Evolutionary conservation across 140 eudicot species (phyloP).

Genomic region (Cichorium intybus): DNA sequence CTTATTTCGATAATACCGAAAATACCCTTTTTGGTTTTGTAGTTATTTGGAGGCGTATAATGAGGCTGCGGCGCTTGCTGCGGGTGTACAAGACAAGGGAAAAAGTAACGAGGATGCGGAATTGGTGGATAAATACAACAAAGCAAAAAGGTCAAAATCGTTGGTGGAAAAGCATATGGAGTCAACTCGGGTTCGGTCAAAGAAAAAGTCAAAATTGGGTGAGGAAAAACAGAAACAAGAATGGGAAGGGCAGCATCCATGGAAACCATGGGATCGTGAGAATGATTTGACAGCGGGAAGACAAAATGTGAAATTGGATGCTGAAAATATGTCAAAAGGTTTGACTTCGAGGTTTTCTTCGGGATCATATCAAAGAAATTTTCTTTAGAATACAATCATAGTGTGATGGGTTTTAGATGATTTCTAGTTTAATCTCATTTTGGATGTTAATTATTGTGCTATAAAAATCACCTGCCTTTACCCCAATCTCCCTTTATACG

Average conservation of each 20-base stretch:
- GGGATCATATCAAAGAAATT: conserved; percentile 84
- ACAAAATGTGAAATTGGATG: conserved; percentile 71
- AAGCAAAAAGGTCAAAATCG: conserved; percentile 82
- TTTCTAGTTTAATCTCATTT: background rate
- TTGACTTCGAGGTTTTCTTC: conserved; percentile 85
- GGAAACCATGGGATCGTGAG: conserved; percentile 99
- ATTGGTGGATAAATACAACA: conserved; percentile 81
- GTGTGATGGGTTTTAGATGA: conserved; percentile 3
- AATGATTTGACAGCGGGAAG: conserved; percentile 93
- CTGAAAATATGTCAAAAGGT: conserved; percentile 71
- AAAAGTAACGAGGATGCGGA: conserved; percentile 55
- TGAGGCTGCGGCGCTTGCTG: conserved; percentile 87
- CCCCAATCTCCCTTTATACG: background rate
- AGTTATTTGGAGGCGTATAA: conserved; percentile 96
- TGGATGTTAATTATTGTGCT: background rate
- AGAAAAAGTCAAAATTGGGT: conserved; percentile 57
- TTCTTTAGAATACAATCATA: conserved; percentile 42
- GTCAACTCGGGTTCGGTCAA: conserved; percentile 40
- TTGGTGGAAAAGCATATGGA: conserved; percentile 90
- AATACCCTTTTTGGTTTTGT: background rate
- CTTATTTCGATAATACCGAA: background rate
- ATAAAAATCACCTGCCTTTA: background rate
- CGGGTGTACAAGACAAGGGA: conserved; percentile 53
- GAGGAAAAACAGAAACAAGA: conserved; percentile 45
- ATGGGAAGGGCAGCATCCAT: conserved; percentile 95